phyloP scores from a whole-genome alignment of 345 rosid species.

The Aurinia saxatilis region DNA sequence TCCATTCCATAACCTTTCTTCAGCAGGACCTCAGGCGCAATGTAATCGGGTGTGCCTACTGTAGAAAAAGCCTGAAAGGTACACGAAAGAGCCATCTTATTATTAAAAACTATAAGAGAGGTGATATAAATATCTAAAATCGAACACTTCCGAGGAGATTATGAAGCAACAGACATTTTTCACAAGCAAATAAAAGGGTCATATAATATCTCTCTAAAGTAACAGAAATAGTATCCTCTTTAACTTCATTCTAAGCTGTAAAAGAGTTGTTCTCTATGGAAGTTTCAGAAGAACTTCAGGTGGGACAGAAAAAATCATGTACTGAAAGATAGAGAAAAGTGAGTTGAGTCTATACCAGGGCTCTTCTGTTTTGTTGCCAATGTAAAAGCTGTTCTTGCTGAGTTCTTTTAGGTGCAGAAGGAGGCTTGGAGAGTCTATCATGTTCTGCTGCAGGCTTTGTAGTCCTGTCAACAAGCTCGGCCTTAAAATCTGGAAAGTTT shows the following conservation, averaged over 20 bases:
- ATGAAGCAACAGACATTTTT: not conserved
- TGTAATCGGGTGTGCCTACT: constrained; percentile 45
- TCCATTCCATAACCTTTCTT: constrained; percentile 49
- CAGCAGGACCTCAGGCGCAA: constrained; percentile 43
- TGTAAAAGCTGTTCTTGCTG: constrained; percentile 65
- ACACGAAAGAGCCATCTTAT: constrained; percentile 8
- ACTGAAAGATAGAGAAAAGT: not conserved
- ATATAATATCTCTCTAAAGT: not conserved
- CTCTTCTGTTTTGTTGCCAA: constrained; percentile 68
- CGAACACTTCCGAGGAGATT: not conserved
- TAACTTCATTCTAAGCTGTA: constrained; percentile 3
- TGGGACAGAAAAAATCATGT: not conserved
- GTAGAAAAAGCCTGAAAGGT: constrained; percentile 37
- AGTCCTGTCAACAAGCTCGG: constrained; percentile 34
- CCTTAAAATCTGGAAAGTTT: constrained; percentile 42
- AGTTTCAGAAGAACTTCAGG: not conserved
- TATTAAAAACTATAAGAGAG: not conserved
- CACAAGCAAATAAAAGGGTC: not conserved
- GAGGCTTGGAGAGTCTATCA: constrained; percentile 36
- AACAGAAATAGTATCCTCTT: not conserved
- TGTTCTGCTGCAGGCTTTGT: constrained; percentile 39
- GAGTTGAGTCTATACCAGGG: constrained; percentile 39
- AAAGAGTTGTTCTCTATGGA: not conserved
- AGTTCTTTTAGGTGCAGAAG: constrained; percentile 50
- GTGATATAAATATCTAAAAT: not conserved